Evolutionary conservation across 345 rosid species (phyloP), one percentile per base, ranked within the genome.

Genomic region (Capsella bursapastoris): DNA sequence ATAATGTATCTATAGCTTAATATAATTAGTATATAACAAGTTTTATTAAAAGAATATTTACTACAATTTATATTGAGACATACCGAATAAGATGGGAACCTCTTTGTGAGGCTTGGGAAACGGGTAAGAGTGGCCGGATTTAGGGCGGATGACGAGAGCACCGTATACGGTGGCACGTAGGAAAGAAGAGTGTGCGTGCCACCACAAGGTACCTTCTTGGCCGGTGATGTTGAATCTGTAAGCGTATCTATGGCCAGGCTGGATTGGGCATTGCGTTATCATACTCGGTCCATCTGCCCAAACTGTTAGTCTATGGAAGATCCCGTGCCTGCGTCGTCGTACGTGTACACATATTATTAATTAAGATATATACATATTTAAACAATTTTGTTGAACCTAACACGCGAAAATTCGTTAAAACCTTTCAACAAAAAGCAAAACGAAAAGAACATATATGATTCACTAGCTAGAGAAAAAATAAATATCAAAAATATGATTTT

Each of bases 141-240:
- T 83, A 3, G 98, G 97, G 13, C 84, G 92, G 60, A 94, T 83
- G 68, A 94, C 37, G 58, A 94, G 84, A 1, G 97, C 98, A 8
- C 98, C 98, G 4, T 94, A 70, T 10, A 94, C 93, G 3, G 96
- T 91, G 55, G 96, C 96, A 0, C 98, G 97, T 58, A 91, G 82
- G 80, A 70, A 73, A 0, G 90, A 83, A 27, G 79, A 50, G 18
- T 94, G 98, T 32, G 97, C 96, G 31, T 94, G 97, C 98, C 98
- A 94, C 97, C 97, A 91, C 1, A 91, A 86, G 22, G 98, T 91
- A 6, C 97, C 97, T 72, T 91, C 97, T 59, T 94, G 98, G 22
- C 74, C 64, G 35, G 80, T 76, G 78, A 91, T 63, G 31, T 51
- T 86, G 71, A 90, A 91, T 64, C 75, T 84, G 79, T 94, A 89